Base-by-base conservation (phyloP, 139 green algal genomes). In the Tetradesmus obliquus region DNA sequence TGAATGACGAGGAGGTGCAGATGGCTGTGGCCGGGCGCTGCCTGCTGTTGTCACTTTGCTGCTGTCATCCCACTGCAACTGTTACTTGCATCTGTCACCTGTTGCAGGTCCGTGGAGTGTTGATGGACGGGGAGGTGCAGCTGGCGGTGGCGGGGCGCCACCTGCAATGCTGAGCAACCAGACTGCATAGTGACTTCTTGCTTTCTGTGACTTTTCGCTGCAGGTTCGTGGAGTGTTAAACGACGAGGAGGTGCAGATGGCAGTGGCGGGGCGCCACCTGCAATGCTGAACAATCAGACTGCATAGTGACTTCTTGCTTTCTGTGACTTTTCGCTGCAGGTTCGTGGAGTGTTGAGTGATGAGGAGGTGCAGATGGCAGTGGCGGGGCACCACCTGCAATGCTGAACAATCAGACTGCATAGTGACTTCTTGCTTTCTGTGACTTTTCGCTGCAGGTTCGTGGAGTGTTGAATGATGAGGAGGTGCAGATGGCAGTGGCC, bases 381-480 rank as follows among this genome's bases (percentile, higher is more conserved):
- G 17, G 19, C 62, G 2, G 62, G 66, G 32, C 13, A 13, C 83
- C 54, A 53, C 83, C 54, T 24, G 10, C 55, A 76, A 8, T 66
- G 57, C 57, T 66, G 32, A 45, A 45, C 32, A 45, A 45, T 45
- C 32, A 45, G 32, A 45, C 32, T 45, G 32, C 32, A 45, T 0
- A 45, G 32, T 45, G 32, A 45, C 32, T 45, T 45, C 0, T 45
- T 45, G 32, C 32, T 45, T 45, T 45, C 32, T 45, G 32, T 45
- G 32, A 13, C 17, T 12, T 45, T 20, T 58, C 32, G 32, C 32
- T 84, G 24, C 94, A 97, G 95, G 96, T 98, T 12, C 94, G 93
- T 45, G 97, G 97, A 7, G 57, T 98, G n/a, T 90, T 99, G 91
- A 96, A 96, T 91, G 95, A 97, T 60, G 95, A 98, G 92, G 95